These are phyloP conservation scores for Bipolaris victoriae DNA, from an alignment of 2,329 filamentous ascomycete genomes.

Conservation along the genomic window DNA sequence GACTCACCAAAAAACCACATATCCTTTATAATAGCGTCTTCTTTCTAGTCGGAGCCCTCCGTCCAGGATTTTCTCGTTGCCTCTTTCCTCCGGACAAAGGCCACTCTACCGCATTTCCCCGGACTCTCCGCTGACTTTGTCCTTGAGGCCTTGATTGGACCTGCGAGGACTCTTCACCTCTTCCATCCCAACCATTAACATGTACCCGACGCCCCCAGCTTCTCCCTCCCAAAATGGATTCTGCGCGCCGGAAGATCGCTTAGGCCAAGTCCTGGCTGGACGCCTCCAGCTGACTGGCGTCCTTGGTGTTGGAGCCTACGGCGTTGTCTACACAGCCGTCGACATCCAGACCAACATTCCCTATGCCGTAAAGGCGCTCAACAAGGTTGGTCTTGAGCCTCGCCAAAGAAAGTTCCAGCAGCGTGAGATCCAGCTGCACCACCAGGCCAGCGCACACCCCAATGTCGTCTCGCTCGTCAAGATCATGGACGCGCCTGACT, in stretches of 20 bases:
- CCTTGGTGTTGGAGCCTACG: conserved; percentile 92
- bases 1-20: conserved; percentile 16
- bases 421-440: conserved; percentile 90
- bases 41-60: conserved; percentile 4
- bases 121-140: conserved; percentile 33
- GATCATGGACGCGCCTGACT: conserved; percentile 89
- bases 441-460: conserved; percentile 83
- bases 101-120: conserved; percentile 13
- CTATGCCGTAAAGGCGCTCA: conserved; percentile 96
- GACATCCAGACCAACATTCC: conserved; percentile 80
- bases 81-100: conserved; percentile 14
- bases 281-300: conserved; percentile 83
- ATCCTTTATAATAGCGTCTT: conserved; percentile 22
- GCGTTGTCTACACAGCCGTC: conserved; percentile 89
- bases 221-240: conserved; percentile 55
- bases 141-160: conserved; percentile 52
- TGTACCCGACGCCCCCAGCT: conserved; percentile 59
- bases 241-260: conserved; percentile 74
- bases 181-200: conserved; percentile 31
- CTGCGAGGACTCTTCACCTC: conserved; percentile 43
- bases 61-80: background rate
- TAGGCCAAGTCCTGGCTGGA: conserved; percentile 83
- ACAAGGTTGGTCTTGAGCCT: conserved; percentile 88
- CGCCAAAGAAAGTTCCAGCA: conserved; percentile 90
- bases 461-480: conserved; percentile 94